Conservation (phyloP, 163 green algal genomes). For the Prototheca cutis region DNA sequence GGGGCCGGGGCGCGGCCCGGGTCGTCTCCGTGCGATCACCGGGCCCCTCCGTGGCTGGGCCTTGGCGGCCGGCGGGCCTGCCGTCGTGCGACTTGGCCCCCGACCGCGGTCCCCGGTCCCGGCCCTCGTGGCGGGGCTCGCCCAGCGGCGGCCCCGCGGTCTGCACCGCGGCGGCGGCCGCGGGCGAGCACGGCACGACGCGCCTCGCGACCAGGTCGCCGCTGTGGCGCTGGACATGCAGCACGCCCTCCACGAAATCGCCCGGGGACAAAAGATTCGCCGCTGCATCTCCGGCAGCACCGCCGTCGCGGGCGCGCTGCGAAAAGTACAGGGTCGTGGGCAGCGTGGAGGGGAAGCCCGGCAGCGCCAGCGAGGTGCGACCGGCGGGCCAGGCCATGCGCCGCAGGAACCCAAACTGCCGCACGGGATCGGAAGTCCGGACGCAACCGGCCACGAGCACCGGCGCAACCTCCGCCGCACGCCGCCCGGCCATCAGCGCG, state of each 20-base stretch:
- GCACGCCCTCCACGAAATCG: constrained; percentile 19
- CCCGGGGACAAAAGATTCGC: constrained; percentile 8
- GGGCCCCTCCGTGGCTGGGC: too few relatives aligned
- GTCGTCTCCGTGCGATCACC: neutral
- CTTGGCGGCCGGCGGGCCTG: too few relatives aligned
- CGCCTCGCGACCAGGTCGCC: constrained; percentile 16
- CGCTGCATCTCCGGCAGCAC: neutral
- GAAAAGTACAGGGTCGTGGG: neutral
- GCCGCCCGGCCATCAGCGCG: constrained; percentile 7
- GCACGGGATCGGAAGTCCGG: constrained; percentile 1
- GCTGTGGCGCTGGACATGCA: constrained; percentile 20
- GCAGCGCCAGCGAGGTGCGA: neutral
- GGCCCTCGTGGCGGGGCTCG: neutral
- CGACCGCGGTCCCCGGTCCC: neutral
- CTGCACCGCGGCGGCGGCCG: too few relatives aligned
- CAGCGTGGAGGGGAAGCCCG: neutral
- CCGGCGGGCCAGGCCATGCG: neutral
- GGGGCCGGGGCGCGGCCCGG: too few relatives aligned
- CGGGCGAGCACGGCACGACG: too few relatives aligned
- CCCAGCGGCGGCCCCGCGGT: constrained; percentile 1
- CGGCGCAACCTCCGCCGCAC: constrained; percentile 17
- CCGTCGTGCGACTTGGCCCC: too few relatives aligned
- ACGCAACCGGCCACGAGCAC: constrained; percentile 11
- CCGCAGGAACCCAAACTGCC: constrained; percentile 26
- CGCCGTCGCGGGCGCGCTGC: neutral